phyloP scores from a whole-genome alignment of 768 basidiomycete species.

The Pisolithus tinctorius region DNA sequence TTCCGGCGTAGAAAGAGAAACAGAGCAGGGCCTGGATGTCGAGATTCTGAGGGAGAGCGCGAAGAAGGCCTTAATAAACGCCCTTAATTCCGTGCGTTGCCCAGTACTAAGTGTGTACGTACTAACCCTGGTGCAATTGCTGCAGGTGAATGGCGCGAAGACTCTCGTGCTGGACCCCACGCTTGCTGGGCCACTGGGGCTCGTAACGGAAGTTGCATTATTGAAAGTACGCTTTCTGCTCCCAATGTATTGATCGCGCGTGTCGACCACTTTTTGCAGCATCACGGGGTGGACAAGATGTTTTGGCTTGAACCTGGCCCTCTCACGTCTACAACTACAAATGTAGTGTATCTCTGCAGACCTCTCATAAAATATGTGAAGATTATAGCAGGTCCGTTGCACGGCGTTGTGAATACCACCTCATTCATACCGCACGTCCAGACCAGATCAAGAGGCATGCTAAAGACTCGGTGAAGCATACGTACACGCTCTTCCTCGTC shows the following conservation, averaged over 20 bases:
- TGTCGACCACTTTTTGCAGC: slow-evolving; percentile 40
- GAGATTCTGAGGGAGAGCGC: slow-evolving; percentile 71
- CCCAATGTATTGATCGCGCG: neutral
- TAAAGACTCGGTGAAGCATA: slow-evolving; percentile 65
- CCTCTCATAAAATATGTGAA: slow-evolving; percentile 81
- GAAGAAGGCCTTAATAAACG: slow-evolving; percentile 74
- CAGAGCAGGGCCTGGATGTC: slow-evolving; percentile 46
- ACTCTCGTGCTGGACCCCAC: slow-evolving; percentile 90
- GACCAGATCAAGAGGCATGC: slow-evolving; percentile 88
- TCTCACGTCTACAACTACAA: slow-evolving; percentile 73
- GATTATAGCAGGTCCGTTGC: slow-evolving; percentile 75
- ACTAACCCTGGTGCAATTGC: neutral
- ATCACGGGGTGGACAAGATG: slow-evolving; percentile 99
- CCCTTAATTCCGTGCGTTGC: slow-evolving; percentile 66
- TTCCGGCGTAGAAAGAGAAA: slow-evolving; percentile 27
- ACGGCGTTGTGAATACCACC: neutral
- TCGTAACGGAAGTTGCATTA: slow-evolving; percentile 90
- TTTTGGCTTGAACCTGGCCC: slow-evolving; percentile 96
- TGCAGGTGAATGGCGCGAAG: slow-evolving; percentile 86
- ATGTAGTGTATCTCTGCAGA: slow-evolving; percentile 89
- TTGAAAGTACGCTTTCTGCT: slow-evolving; percentile 59
- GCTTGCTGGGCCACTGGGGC: slow-evolving; percentile 84
- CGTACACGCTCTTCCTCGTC: slow-evolving; percentile 81
- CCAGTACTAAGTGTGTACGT: neutral
- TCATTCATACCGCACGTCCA: slow-evolving; percentile 30